Conservation (phyloP, 1,284 basidiomycete species). For the Rhodotorula sp. region DNA sequence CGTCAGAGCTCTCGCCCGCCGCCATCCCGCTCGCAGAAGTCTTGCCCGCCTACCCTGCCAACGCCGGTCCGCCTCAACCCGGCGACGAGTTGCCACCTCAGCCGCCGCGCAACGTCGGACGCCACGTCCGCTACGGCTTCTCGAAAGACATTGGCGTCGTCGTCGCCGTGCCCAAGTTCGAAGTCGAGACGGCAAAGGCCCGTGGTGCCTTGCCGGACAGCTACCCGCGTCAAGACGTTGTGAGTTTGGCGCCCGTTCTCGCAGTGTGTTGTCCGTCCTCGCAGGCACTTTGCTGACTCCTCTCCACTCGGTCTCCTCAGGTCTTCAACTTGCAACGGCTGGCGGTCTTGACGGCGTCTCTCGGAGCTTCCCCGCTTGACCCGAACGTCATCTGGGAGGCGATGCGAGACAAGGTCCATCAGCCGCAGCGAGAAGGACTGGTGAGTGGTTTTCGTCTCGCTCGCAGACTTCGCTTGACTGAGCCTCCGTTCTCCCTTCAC, state of each 20-base stretch:
- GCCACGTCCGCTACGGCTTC: constrained; percentile 92
- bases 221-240: constrained; percentile 89
- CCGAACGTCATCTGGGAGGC: constrained; percentile 95
- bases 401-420: constrained; percentile 98
- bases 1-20: constrained; percentile 71
- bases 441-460: constrained; percentile 55
- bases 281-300: background rate
- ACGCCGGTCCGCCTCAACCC: constrained; percentile 63
- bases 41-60: constrained; percentile 89
- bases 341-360: constrained; percentile 95
- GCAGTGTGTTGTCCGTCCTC: background rate
- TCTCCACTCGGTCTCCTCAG: constrained; percentile 54
- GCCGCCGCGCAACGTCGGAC: constrained; percentile 88
- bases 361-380: constrained; percentile 86
- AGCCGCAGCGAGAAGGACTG: constrained; percentile 87
- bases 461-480: background rate
- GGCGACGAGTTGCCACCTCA: constrained; percentile 70
- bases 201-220: constrained; percentile 77
- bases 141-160: constrained; percentile 82
- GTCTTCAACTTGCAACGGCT: constrained; percentile 97
- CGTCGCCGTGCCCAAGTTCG: constrained; percentile 93
- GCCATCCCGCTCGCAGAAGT: constrained; percentile 94
- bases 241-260: constrained; percentile 54
- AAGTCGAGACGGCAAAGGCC: constrained; percentile 93
- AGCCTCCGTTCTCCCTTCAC: background rate